Percentiles rank a stretch among this genome's conserved stretches.
phyloP scores from a whole-genome alignment of 2,329 filamentous ascomycete species.

The Paecilomyces niveus region DNA sequence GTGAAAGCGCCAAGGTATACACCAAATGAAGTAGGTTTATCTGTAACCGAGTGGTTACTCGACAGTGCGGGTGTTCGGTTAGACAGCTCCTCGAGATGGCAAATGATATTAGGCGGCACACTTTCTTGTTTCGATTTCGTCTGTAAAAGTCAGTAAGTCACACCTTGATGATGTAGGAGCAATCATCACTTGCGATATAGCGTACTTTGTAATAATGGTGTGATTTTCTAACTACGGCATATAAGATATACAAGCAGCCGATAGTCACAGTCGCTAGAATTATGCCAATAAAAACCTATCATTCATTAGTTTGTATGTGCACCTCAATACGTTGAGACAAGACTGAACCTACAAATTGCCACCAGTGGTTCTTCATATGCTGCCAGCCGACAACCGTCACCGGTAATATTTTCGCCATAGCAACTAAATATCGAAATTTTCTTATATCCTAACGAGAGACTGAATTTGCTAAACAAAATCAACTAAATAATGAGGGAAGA shows the following conservation, averaged over 20 bases:
- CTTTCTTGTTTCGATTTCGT: constrained; percentile 14
- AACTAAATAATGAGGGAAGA: constrained; percentile 3
- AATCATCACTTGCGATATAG: neutral
- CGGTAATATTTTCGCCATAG: constrained; percentile 22
- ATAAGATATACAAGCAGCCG: constrained; percentile 23
- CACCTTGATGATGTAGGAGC: neutral
- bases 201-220: constrained; percentile 23
- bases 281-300: constrained; percentile 28
- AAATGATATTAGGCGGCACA: constrained; percentile 16
- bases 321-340: neutral
- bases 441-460: neutral
- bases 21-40: constrained; percentile 32
- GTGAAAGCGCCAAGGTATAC: constrained; percentile 37
- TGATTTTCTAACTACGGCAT: constrained; percentile 14
- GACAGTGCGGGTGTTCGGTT: constrained; percentile 15
- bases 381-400: constrained; percentile 26
- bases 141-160: constrained; percentile 9
- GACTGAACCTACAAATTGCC: constrained; percentile 32
- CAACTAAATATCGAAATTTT: constrained; percentile 12
- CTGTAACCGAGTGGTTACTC: constrained; percentile 4
- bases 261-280: constrained; percentile 21
- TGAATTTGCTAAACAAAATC: neutral
- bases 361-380: constrained; percentile 32
- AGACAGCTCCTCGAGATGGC: constrained; percentile 16
- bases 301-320: constrained; percentile 9